These are phyloP conservation scores for Spongiforma sp. DNA, from an alignment of 1,284 basidiomycete genomes.

Conservation along the genomic window DNA sequence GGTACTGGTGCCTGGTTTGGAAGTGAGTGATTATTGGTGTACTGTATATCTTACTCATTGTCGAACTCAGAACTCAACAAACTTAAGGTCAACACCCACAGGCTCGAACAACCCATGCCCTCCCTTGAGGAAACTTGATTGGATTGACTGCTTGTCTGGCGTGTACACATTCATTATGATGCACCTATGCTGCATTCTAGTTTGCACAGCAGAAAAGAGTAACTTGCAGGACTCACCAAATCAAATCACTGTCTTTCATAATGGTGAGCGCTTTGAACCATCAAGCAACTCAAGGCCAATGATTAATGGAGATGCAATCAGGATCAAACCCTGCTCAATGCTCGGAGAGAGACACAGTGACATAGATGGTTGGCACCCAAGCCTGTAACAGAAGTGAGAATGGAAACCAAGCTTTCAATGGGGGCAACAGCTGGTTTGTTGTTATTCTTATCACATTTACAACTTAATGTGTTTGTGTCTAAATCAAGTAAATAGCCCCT, in stretches of 20 bases:
- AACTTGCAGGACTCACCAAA: slow-evolving; percentile 40
- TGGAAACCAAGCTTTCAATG: slow-evolving; percentile 49
- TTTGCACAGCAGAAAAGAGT: not conserved
- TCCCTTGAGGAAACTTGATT: not conserved
- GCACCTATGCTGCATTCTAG: slow-evolving; percentile 14
- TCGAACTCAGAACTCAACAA: too few relatives aligned
- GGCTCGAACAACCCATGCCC: too few relatives aligned
- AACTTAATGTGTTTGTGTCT: too few relatives aligned
- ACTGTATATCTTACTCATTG: too few relatives aligned
- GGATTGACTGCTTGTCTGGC: not conserved
- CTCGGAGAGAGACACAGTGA: slow-evolving; percentile 18
- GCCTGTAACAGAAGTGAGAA: not conserved
- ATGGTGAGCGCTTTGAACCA: slow-evolving; percentile 42
- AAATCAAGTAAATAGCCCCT: too few relatives aligned
- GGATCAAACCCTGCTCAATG: slow-evolving; percentile 12
- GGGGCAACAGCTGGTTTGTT: slow-evolving; percentile 43
- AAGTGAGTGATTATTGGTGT: too few relatives aligned
- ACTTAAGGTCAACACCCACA: too few relatives aligned
- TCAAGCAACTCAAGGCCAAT: too few relatives aligned
- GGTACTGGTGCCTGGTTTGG: too few relatives aligned
- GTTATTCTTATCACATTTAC: slow-evolving; percentile 53
- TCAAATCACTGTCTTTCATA: slow-evolving; percentile 49
- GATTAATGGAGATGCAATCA: too few relatives aligned
- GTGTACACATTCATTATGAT: not conserved
- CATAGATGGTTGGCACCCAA: slow-evolving; percentile 23